Conservation (phyloP, 176 grass and related monocot species). For the Neostapfia colusana region DNA sequence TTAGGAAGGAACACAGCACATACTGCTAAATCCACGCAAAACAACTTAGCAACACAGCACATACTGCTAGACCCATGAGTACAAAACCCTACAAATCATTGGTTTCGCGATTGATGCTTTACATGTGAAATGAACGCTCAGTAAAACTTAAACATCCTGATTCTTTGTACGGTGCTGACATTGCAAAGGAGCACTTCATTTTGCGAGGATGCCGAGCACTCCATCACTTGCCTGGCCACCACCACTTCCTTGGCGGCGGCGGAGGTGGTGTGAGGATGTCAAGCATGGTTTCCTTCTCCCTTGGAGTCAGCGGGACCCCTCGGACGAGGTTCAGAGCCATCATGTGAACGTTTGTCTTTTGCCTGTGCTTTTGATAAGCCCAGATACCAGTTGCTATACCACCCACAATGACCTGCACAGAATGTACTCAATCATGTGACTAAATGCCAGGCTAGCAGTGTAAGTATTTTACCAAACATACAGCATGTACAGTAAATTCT, state of each 20-base stretch:
- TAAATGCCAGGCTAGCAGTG: background rate
- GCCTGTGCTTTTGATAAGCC: constrained; percentile 83
- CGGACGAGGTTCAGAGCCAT: constrained; percentile 87
- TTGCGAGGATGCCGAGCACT: too few relatives aligned
- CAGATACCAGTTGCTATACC: constrained; percentile 69
- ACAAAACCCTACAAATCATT: background rate
- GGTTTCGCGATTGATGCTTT: background rate
- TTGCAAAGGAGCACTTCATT: background rate
- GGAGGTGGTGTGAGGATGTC: constrained; percentile 71
- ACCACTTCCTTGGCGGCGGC: constrained; percentile 47
- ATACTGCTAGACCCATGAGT: constrained; percentile 4
- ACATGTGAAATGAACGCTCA: background rate
- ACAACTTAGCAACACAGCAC: too few relatives aligned
- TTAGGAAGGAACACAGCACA: background rate
- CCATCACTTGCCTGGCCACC: constrained; percentile 50
- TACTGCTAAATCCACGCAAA: background rate
- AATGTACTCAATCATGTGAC: background rate
- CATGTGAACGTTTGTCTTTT: constrained; percentile 86
- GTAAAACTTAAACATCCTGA: background rate
- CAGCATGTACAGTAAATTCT: background rate
- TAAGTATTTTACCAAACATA: background rate
- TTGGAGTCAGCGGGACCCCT: constrained; percentile 80
- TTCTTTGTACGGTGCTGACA: background rate
- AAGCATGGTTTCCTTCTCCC: constrained; percentile 83
- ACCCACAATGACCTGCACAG: constrained; percentile 63